Conservation (phyloP, 2,329 filamentous ascomycete genomes). For the Parafenestella ontariensis region DNA sequence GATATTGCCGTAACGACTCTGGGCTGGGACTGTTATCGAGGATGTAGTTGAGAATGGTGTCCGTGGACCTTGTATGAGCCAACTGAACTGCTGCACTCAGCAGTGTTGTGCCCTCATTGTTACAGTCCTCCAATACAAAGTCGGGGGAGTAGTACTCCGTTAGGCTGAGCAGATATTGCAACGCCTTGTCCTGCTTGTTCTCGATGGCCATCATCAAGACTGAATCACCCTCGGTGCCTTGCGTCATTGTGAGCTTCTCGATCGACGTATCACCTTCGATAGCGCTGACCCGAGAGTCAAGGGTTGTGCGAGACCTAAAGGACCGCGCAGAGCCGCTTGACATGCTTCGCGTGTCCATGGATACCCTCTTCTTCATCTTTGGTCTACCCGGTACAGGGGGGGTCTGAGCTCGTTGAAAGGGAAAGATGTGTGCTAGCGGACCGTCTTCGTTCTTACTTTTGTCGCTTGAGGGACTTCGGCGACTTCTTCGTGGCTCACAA, state of each 20-base stretch:
- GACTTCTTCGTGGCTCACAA: slow-evolving; percentile 24
- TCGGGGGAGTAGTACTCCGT: slow-evolving; percentile 75
- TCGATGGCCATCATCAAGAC: slow-evolving; percentile 67
- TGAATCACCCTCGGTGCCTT: slow-evolving; percentile 76
- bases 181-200: slow-evolving; percentile 70
- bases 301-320: slow-evolving; percentile 79
- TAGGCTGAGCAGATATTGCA: slow-evolving; percentile 81
- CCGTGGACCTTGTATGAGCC: slow-evolving; percentile 75
- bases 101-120: slow-evolving; percentile 88
- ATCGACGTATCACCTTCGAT: slow-evolving; percentile 88
- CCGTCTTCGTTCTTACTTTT: slow-evolving; percentile 40
- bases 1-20: slow-evolving; percentile 68
- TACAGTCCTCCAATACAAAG: slow-evolving; percentile 79
- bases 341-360: slow-evolving; percentile 87
- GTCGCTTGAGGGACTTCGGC: slow-evolving; percentile 26
- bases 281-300: slow-evolving; percentile 67
- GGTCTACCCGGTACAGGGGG: slow-evolving; percentile 57
- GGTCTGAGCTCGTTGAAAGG: slow-evolving; percentile 73
- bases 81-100: slow-evolving; percentile 90
- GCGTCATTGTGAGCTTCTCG: slow-evolving; percentile 76
- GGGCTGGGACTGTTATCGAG: slow-evolving; percentile 62
- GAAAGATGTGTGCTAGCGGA: slow-evolving; percentile 83
- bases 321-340: slow-evolving; percentile 87
- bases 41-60: slow-evolving; percentile 76
- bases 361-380: slow-evolving; percentile 75